Conservation (phyloP, 2,329 filamentous ascomycete genomes). For the Orbilia ellipsospora region DNA sequence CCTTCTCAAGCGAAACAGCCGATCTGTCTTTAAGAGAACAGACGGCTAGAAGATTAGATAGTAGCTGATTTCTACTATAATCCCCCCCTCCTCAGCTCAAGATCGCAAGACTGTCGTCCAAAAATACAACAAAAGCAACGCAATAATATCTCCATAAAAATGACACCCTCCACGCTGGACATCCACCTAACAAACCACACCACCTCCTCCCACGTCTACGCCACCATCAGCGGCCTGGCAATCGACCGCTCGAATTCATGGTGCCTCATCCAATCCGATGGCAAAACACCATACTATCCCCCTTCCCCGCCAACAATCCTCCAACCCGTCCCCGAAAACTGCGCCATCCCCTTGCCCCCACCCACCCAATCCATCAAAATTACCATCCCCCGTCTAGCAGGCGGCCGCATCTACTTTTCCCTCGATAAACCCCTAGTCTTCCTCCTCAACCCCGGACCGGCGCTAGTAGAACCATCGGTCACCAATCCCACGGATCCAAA, state of each 20-base stretch:
- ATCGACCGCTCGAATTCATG: conserved; percentile 71
- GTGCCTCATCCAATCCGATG: conserved; percentile 74
- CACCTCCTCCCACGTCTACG: conserved; percentile 71
- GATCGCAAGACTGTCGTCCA: too few relatives aligned
- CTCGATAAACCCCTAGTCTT: conserved; percentile 73
- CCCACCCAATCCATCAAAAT: conserved; percentile 71
- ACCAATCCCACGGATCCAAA: conserved; percentile 74
- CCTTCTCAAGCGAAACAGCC: too few relatives aligned
- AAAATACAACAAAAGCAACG: too few relatives aligned
- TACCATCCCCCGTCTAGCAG: conserved; percentile 76
- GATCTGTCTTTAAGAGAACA: too few relatives aligned
- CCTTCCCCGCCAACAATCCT: conserved; percentile 68
- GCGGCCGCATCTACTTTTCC: conserved; percentile 78
- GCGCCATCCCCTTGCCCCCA: conserved; percentile 72
- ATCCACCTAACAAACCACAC: conserved; percentile 76
- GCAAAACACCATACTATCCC: conserved; percentile 74
- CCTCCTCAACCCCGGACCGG: conserved; percentile 76
- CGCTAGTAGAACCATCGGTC: conserved; percentile 77
- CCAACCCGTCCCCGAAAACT: conserved; percentile 68
- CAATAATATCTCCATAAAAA: neutral
- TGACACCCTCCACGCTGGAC: conserved; percentile 65
- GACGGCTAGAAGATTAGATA: too few relatives aligned
- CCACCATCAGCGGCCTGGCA: conserved; percentile 76
- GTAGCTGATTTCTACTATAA: too few relatives aligned
- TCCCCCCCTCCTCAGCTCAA: too few relatives aligned